Evolutionary conservation across 2,329 filamentous ascomycete genomes (phyloP).

Genomic region (Chaetomiaceae sp.): DNA sequence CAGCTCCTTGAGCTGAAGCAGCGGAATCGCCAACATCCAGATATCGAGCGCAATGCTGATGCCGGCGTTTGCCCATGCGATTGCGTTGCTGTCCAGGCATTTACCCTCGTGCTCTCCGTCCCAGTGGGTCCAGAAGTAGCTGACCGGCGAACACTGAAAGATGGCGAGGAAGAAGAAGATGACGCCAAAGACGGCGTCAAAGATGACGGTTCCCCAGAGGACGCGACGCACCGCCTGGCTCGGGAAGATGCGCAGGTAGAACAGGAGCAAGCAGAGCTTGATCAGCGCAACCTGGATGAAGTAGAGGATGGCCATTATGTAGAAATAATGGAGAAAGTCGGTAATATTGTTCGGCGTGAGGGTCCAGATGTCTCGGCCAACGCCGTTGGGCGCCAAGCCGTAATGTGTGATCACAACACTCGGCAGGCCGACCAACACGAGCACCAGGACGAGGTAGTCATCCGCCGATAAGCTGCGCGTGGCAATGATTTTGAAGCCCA

Average conservation of each 20-base stretch:
- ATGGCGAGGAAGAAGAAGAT: constrained; percentile 35
- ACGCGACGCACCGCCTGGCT: constrained; percentile 29
- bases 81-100: constrained; percentile 41
- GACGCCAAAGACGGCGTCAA: constrained; percentile 33
- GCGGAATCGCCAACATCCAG: constrained; percentile 36
- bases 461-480: constrained; percentile 13
- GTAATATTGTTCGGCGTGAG: constrained; percentile 24
- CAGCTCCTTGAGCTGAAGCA: constrained; percentile 35
- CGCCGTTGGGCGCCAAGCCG: constrained; percentile 15
- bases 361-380: constrained; percentile 28
- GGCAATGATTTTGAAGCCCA: constrained; percentile 14
- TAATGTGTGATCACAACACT: constrained; percentile 13
- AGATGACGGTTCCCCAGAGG: constrained; percentile 34
- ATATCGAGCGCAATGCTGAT: constrained; percentile 39
- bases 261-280: constrained; percentile 44
- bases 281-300: constrained; percentile 38
- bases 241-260: constrained; percentile 49
- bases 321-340: constrained; percentile 22
- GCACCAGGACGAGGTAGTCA: constrained; percentile 17
- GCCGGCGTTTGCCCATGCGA: constrained; percentile 43
- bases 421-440: constrained; percentile 16
- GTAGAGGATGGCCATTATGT: constrained; percentile 33
- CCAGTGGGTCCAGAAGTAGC: constrained; percentile 50
- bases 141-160: constrained; percentile 45
- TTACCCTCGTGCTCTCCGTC: constrained; percentile 38